Conservation (phyloP, 2,329 filamentous ascomycete species). For the Graphilbum fragrans region DNA sequence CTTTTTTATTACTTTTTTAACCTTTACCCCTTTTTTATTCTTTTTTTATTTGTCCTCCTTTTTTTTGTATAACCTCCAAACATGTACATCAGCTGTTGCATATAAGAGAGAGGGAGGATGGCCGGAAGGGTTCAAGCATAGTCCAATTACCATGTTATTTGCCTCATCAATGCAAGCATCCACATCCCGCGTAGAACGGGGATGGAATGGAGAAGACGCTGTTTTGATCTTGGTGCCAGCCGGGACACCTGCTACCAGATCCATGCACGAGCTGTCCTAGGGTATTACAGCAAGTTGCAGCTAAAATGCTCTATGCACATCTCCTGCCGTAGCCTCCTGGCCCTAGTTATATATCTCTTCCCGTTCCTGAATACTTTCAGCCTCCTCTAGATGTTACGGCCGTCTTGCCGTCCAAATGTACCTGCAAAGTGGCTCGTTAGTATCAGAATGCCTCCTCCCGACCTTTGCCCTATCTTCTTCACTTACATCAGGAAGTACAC, state of each 20-base stretch:
- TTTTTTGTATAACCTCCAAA: not conserved
- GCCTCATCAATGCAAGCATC: too few relatives aligned
- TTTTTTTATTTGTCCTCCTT: not conserved
- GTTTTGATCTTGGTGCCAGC: too few relatives aligned
- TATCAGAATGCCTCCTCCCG: not conserved
- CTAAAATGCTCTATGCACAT: too few relatives aligned
- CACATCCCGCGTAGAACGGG: too few relatives aligned
- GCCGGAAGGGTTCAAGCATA: not conserved
- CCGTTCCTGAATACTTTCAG: too few relatives aligned
- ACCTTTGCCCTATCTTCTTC: not conserved
- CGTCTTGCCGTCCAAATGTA: slow-evolving; percentile 21
- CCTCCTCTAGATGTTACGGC: too few relatives aligned
- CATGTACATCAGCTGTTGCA: slow-evolving; percentile 12
- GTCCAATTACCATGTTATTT: not conserved
- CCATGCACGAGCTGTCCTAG: too few relatives aligned
- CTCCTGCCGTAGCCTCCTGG: too few relatives aligned
- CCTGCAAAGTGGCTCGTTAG: slow-evolving; percentile 9
- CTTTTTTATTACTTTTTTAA: slow-evolving; percentile 1
- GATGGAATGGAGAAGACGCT: too few relatives aligned
- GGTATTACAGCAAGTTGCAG: too few relatives aligned
- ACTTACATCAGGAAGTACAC: slow-evolving; percentile 70
- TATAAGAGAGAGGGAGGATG: slow-evolving; percentile 1
- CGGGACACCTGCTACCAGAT: too few relatives aligned
- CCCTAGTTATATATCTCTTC: too few relatives aligned
- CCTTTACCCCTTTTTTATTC: not conserved